These are phyloP conservation scores for Pterulicium gracile DNA, from an alignment of 1,284 basidiomycete genomes.

Conservation along the genomic window DNA sequence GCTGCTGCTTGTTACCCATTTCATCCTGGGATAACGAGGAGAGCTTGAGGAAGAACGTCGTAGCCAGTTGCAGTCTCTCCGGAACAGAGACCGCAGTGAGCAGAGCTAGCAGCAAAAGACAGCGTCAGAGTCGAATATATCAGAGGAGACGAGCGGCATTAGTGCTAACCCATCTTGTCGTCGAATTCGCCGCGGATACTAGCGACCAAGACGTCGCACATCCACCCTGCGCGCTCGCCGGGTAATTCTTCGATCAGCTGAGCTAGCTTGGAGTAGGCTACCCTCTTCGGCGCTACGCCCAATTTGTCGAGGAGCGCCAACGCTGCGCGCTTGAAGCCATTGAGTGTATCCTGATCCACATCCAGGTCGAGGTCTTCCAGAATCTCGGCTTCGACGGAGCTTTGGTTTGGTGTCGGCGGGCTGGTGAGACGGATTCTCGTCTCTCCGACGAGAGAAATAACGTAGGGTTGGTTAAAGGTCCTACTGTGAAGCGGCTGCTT, in stretches of 20 bases:
- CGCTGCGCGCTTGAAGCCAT: not conserved
- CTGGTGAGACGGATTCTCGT: not conserved
- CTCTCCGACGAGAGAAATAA: not conserved
- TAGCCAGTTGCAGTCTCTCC: constrained; percentile 51
- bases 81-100: constrained; percentile 45
- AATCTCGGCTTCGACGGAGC: not conserved
- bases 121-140: constrained; percentile 8
- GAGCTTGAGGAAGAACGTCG: constrained; percentile 61
- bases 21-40: constrained; percentile 68
- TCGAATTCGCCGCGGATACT: constrained; percentile 51
- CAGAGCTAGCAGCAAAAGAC: constrained; percentile 30
- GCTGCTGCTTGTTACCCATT: constrained; percentile 75
- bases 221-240: constrained; percentile 49
- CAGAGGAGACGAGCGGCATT: constrained; percentile 2
- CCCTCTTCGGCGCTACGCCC: constrained; percentile 10
- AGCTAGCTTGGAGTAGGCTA: constrained; percentile 33
- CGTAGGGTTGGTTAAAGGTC: not conserved
- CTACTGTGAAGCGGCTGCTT: not conserved
- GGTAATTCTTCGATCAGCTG: constrained; percentile 50
- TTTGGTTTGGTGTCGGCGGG: not conserved
- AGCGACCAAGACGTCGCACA: constrained; percentile 64
- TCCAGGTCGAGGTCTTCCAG: not conserved
- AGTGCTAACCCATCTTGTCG: constrained; percentile 56
- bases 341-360: not conserved
- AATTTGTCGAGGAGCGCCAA: not conserved